Evolutionary conservation across 108 stramenopile genomes (phyloP), one percentile per base, ranked within the genome.

Genomic region (Fistulifera solaris): DNA sequence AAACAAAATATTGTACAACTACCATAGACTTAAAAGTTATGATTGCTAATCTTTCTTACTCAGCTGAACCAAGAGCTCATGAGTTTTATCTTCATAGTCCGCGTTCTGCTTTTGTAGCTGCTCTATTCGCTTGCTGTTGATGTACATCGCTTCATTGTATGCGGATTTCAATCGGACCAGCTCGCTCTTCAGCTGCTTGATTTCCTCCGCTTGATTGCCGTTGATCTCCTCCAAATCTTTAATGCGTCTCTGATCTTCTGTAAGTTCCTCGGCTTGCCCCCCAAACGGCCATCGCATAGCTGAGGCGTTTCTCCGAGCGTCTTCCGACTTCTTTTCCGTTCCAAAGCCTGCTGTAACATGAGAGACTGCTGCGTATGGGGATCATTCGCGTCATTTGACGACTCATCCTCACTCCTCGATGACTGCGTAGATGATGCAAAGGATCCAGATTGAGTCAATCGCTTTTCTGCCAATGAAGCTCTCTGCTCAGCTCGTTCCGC

Each of bases 111-210:
- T 49, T 48, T 59, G 41, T 51, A 76, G 35, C 27, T 56, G 51
- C 41, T 42, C 48, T 24, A 76, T 66, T 25, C 50, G 40, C 41
- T 70, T 76, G 52, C 70, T 56, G 1, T 35, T 62, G 11, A 8
- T 51, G 44, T 76, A 76, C 38, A 60, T 27, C 27, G 71, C 63
- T 14, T 76, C 65, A 38, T 70, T 76, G 44, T 66, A 69, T 1
- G 58, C 31, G 2, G 65, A 41, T 46, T 61, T 56, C 47, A 70
- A 19, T 42, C 63, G 66, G 47, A 76, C 68, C 12, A 76, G 21
- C 24, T 76, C 68, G 25, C 68, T 70, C 27, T 54, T 50, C 41
- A 76, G 45, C 39, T 65, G 39, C 18, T 59, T 17, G 54, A 40
- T 28, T 58, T 67, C 49, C 48, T 66, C 24, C 45, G 31, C 25